A percentile compares a stretch with the other conserved stretches of the same genome.
These are phyloP conservation scores for Candida frijolesensis DNA, from an alignment of 1,139 yeast genomes.

Conservation along the genomic window DNA sequence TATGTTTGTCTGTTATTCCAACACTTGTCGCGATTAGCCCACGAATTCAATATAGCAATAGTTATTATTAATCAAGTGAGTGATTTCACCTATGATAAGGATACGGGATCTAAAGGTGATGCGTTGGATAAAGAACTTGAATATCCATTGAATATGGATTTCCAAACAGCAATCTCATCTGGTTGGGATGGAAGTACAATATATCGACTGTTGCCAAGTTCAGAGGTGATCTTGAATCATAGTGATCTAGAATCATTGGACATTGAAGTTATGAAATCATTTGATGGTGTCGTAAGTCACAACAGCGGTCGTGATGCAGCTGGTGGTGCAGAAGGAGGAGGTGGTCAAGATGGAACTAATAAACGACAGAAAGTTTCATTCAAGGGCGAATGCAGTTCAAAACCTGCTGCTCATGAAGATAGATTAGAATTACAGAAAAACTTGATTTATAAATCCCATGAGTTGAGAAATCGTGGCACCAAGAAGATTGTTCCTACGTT, in stretches of 20 bases:
- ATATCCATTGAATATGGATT: slow-evolving; percentile 55
- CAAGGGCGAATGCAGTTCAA: not conserved
- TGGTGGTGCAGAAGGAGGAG: not conserved
- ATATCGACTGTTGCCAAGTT: slow-evolving; percentile 10
- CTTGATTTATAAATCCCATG: slow-evolving; percentile 19
- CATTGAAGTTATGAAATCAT: slow-evolving; percentile 15
- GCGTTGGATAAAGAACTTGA: slow-evolving; percentile 11
- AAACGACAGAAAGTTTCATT: slow-evolving; percentile 13
- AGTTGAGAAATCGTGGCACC: slow-evolving; percentile 18
- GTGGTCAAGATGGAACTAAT: not conserved
- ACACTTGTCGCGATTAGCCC: slow-evolving; percentile 54
- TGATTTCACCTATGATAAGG: slow-evolving; percentile 39
- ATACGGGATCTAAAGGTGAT: slow-evolving; percentile 21
- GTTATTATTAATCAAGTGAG: slow-evolving; percentile 83
- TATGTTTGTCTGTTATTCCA: slow-evolving; percentile 50
- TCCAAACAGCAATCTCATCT: slow-evolving; percentile 70
- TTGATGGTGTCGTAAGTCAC: slow-evolving; percentile 4
- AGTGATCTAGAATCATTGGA: slow-evolving; percentile 15
- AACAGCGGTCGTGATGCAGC: too few relatives aligned
- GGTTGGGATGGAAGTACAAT: slow-evolving; percentile 62
- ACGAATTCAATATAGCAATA: slow-evolving; percentile 54
- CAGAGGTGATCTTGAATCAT: slow-evolving; percentile 11
- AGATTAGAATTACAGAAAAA: slow-evolving; percentile 14
- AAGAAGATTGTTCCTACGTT: slow-evolving; percentile 38
- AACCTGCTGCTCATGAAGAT: not conserved